A percentile compares a stretch with the other conserved stretches of the same genome.
Conservation (phyloP, 1,284 basidiomycete species). For the Microbotryum scabiosae region DNA sequence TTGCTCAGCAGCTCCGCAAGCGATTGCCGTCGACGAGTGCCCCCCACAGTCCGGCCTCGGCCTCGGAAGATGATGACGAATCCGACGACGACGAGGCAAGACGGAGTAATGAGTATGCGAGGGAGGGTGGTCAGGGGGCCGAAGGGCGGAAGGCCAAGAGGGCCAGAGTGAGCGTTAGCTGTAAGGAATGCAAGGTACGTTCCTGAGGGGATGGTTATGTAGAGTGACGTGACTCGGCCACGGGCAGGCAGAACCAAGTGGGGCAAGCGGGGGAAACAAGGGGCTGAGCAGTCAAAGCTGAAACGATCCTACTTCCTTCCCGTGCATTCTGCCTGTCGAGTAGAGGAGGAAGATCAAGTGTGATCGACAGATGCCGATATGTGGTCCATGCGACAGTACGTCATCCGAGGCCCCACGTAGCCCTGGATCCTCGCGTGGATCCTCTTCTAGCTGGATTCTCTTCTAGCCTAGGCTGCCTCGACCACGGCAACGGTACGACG, state of each 20-base stretch:
- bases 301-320: neutral
- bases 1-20: too few species aligned
- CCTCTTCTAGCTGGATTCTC: too few species aligned
- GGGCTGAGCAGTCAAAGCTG: constrained; percentile 22
- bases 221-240: neutral
- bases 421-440: too few species aligned
- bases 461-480: too few species aligned
- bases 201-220: neutral
- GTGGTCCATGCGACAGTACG: constrained; percentile 24
- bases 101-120: too few species aligned
- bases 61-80: neutral
- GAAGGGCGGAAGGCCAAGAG: constrained; percentile 3
- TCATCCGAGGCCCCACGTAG: neutral
- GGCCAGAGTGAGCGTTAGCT: constrained; percentile 24
- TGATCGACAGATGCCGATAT: constrained; percentile 27
- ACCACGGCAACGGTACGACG: too few species aligned
- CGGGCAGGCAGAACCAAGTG: neutral
- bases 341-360: constrained; percentile 7
- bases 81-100: neutral
- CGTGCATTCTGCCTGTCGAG: too few species aligned
- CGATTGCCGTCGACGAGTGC: too few species aligned
- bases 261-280: neutral
- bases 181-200: constrained; percentile 28
- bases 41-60: neutral
- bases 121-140: too few species aligned